Evolutionary conservation across 805 yeast genomes (phyloP).

Genomic region (Starmerella ratchasimensis): DNA sequence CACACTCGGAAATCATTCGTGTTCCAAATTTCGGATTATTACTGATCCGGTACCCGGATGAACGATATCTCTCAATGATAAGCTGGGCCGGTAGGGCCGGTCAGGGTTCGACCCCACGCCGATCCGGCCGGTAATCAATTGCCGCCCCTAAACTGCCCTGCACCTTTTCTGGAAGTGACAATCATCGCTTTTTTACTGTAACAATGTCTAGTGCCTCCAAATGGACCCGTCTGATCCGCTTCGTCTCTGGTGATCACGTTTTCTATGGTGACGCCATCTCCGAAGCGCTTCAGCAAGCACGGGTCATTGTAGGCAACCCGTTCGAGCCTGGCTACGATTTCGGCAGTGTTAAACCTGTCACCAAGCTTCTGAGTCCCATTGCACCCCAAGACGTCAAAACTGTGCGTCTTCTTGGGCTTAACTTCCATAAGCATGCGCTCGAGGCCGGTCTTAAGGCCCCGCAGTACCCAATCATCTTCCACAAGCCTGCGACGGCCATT

Average conservation of each 20-base stretch:
- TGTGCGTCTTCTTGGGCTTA: constrained; percentile 39
- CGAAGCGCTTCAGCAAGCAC: constrained; percentile 31
- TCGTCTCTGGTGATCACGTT: constrained; percentile 34
- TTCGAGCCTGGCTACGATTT: constrained; percentile 28
- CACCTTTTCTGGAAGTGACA: no score
- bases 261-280: constrained; percentile 40
- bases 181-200: no score
- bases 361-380: constrained; percentile 32
- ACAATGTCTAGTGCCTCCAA: no score
- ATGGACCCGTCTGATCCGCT: constrained; percentile 31
- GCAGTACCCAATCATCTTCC: constrained; percentile 37
- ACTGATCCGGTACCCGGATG: no score
- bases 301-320: constrained; percentile 36
- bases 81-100: no score
- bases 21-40: no score
- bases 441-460: constrained; percentile 35
- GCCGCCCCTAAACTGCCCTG: no score
- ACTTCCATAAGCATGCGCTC: constrained; percentile 33
- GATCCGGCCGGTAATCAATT: no score
- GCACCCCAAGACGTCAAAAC: constrained; percentile 28
- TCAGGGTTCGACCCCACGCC: no score
- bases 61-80: no score
- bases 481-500: constrained; percentile 37
- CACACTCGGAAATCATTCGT: no score
- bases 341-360: constrained; percentile 28